These are phyloP conservation scores for Debaryomycetaceae sp. DNA, from an alignment of 1,139 yeast species.

Conservation along the genomic window DNA sequence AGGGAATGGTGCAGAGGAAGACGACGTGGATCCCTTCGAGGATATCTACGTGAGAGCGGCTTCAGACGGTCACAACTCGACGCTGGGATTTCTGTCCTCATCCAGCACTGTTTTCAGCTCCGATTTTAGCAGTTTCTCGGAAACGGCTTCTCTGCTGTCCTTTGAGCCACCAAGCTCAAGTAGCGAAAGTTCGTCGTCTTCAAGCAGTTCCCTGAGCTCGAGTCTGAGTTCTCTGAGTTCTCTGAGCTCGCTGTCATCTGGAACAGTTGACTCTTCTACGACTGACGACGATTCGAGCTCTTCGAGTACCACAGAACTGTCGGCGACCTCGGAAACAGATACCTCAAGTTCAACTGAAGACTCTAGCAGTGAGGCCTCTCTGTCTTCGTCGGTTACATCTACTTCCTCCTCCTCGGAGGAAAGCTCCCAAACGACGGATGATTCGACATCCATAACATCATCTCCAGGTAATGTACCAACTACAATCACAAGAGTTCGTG, in stretches of 20 bases:
- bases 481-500: conserved; percentile 30
- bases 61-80: background rate
- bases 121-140: background rate
- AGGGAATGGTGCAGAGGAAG: background rate
- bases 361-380: background rate
- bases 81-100: background rate
- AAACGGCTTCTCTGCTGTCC: background rate
- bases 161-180: background rate
- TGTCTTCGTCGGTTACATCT: background rate
- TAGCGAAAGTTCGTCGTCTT: background rate
- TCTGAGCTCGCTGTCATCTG: background rate
- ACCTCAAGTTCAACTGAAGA: background rate
- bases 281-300: background rate
- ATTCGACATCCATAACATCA: background rate
- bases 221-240: background rate
- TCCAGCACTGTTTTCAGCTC: background rate
- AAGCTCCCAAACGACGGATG: no score
- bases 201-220: background rate
- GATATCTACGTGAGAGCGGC: background rate
- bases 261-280: background rate
- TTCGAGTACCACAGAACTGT: background rate
- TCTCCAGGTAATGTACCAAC: conserved; percentile 11
- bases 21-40: background rate
- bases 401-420: background rate
- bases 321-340: background rate